A percentile compares a stretch with the other conserved stretches of the same genome.
phyloP scores from a whole-genome alignment of 2,329 filamentous ascomycete genomes.

The Claviceps sp. region DNA sequence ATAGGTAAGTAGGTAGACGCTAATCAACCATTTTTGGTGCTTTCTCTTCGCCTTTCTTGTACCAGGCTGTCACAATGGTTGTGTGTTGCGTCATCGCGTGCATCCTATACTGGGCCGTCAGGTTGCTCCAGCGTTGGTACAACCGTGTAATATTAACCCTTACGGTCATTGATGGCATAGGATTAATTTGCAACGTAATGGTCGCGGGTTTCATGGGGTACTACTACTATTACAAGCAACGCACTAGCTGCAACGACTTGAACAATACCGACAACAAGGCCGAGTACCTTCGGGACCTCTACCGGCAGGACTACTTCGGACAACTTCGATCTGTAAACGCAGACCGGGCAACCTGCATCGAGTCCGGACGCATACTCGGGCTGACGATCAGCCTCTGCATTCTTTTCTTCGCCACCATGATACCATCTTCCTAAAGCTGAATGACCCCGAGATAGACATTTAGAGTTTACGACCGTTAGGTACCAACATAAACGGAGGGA shows the following conservation, averaged over 20 bases:
- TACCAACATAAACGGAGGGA: conserved; percentile 9
- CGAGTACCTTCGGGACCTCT: conserved; percentile 30
- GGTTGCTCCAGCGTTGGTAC: no score
- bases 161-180: conserved; percentile 48
- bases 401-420: conserved; percentile 39
- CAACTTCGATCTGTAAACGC: conserved; percentile 34
- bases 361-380: conserved; percentile 82
- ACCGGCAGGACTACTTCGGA: conserved; percentile 23
- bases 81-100: conserved; percentile 70
- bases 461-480: conserved; percentile 35
- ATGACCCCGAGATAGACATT: conserved; percentile 47
- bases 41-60: background rate
- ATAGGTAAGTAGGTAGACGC: no score
- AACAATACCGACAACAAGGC: conserved; percentile 23
- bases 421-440: conserved; percentile 35
- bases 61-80: conserved; percentile 60
- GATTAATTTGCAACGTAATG: conserved; percentile 67
- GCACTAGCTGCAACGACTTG: conserved; percentile 50
- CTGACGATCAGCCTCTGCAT: conserved; percentile 66
- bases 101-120: conserved; percentile 62
- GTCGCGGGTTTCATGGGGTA: conserved; percentile 60
- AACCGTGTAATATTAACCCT: conserved; percentile 50
- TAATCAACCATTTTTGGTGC: background rate
- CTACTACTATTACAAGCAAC: conserved; percentile 55
- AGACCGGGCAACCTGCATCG: conserved; percentile 55